Conservation (phyloP, 2,329 filamentous ascomycete genomes). For the Pezicula neosporulosa region DNA sequence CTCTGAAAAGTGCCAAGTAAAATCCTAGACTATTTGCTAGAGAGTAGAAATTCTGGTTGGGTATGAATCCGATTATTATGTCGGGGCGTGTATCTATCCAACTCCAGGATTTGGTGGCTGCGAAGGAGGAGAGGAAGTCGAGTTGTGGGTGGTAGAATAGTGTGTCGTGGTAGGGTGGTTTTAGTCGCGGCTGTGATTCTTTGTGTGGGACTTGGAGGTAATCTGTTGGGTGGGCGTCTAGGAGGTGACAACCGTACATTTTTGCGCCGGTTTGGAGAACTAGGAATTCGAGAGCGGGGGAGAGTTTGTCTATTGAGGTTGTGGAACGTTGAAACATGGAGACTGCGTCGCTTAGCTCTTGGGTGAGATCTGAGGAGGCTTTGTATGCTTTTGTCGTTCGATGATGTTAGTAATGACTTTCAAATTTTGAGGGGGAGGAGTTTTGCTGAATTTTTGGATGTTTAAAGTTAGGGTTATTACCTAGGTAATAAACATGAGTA, state of each 20-base stretch:
- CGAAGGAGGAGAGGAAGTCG: conserved; percentile 32
- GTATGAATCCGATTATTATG: conserved; percentile 38
- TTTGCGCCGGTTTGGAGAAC: conserved; percentile 33
- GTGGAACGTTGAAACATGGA: conserved; percentile 37
- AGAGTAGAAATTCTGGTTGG: conserved; percentile 36
- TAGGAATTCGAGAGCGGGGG: conserved; percentile 32
- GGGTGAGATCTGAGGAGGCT: conserved; percentile 32
- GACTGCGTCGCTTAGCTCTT: conserved; percentile 36
- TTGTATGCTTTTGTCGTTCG: conserved; percentile 32
- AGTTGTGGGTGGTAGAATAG: conserved; percentile 39
- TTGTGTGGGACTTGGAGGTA: conserved; percentile 30
- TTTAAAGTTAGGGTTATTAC: conserved; percentile 13
- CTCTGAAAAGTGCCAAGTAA: conserved; percentile 33
- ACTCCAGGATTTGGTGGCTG: conserved; percentile 34
- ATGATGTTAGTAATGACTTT: not conserved
- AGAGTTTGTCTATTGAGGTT: conserved; percentile 31
- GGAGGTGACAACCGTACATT: conserved; percentile 38
- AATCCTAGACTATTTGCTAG: conserved; percentile 33
- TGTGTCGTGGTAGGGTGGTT: conserved; percentile 29
- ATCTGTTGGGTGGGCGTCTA: conserved; percentile 33
- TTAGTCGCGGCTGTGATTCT: conserved; percentile 30
- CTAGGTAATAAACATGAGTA: conserved; percentile 40
- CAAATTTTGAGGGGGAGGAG: not conserved
- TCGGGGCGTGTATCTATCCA: conserved; percentile 38
- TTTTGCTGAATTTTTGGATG: not conserved